Evolutionary conservation across 495 filamentous ascomycete genomes (phyloP).

Genomic region (Evernia prunastri): DNA sequence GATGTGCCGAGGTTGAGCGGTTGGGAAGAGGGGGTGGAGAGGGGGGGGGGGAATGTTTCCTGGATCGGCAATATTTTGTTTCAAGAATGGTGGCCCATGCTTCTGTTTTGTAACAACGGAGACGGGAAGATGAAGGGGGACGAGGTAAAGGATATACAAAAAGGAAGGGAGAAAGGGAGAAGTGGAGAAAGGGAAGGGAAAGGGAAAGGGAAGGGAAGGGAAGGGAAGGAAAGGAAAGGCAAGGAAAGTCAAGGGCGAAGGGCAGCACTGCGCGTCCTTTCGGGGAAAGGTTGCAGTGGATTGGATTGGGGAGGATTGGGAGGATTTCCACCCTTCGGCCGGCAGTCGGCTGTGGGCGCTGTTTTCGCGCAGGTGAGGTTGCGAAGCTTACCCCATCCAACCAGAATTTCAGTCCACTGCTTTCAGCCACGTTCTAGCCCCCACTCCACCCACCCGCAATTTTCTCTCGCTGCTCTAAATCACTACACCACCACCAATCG

Average conservation of each 20-base stretch:
- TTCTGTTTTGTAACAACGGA: conserved; percentile 6
- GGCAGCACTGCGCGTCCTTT: conserved; percentile 17
- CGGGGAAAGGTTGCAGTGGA: background rate
- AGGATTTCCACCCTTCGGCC: conserved; percentile 7
- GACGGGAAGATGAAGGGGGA: background rate
- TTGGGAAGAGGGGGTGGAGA: conserved; percentile 6
- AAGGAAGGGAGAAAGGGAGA: conserved; percentile 17
- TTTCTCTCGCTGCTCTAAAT: background rate
- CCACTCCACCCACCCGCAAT: conserved; percentile 7
- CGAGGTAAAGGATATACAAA: conserved; percentile 11
- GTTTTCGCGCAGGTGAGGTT: conserved; percentile 7
- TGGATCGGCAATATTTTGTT: background rate
- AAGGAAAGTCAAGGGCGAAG: conserved; percentile 19
- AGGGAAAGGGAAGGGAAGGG: no score
- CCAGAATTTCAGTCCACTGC: background rate
- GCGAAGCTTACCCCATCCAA: conserved; percentile 3
- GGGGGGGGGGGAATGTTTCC: conserved; percentile 1
- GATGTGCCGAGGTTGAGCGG: conserved; percentile 2
- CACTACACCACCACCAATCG: conserved; percentile 3
- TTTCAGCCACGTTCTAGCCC: background rate
- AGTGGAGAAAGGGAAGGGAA: no score
- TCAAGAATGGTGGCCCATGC: background rate
- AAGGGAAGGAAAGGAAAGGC: no score
- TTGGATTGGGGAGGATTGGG: conserved; percentile 3
- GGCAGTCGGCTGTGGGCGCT: conserved; percentile 3